Base-by-base conservation (phyloP, 495 filamentous ascomycete genomes). In the Lepraria neglecta region DNA sequence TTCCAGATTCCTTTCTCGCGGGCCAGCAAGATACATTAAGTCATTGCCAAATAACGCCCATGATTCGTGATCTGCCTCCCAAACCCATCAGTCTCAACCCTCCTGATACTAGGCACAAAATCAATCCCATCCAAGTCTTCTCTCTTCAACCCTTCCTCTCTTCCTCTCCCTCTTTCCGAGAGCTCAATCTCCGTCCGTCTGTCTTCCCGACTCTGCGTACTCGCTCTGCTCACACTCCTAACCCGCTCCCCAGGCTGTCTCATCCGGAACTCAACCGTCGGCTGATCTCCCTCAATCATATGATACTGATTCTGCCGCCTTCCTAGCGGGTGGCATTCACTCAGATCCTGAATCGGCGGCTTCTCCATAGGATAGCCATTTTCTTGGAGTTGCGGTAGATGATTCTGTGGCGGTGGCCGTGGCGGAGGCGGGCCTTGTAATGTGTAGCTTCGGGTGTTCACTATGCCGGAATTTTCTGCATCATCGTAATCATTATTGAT, bases 181-280 rank as follows among this genome's bases (percentile, higher is more conserved):
- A 69, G 44, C 60, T 69, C 67, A 28, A 67, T 65, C 44, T 67
- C 58, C 42, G 53, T 59, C 53, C 65, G 57, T 50, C 65, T 61
- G 43, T 47, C 61, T 63, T 67, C 65, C 33, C 67, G 50, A 38
- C 64, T 64, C 55, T 45, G 55, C 31, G 51, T 38, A 35, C 64
- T 68, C 48, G 27, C 44, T 54, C 48, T 31, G 17, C 51, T 38
- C 21, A 21, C 56, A 30, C 58, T 56, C 58, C 42, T 40, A 14
- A 54, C 24, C 50, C 21, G 59, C 51, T 60, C 56, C 40, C 24
- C 17, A 24, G 59, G 51, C 40, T 55, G 44, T 5, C 28, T 44
- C 56, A 57, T 50, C 52, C 28, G 38, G 11, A 15, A 43, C 24
- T 64, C 57, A 40, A 45, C 40, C 40, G 44, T 30, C 21, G 64